phyloP scores from a whole-genome alignment of 371 early-diverging fungal genomes.

The Apophysomyces trapeziformis region DNA sequence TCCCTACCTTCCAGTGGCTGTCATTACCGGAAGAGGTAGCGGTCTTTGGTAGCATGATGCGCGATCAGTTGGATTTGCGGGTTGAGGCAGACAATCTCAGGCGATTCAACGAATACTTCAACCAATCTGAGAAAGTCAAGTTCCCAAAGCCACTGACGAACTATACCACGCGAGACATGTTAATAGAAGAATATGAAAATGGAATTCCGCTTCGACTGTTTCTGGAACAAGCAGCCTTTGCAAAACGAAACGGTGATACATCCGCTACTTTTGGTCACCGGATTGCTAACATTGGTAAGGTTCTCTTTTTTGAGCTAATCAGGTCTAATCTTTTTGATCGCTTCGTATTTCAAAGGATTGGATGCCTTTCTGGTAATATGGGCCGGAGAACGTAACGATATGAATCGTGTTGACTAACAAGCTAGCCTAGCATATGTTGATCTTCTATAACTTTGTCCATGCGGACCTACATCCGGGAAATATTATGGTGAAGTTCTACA shows the following conservation, averaged over 20 bases:
- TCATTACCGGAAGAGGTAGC: slow-evolving; percentile 86
- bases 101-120: slow-evolving; percentile 75
- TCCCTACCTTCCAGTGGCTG: slow-evolving; percentile 85
- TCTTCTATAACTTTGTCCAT: slow-evolving; percentile 92
- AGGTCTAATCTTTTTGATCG: neutral
- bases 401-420: neutral
- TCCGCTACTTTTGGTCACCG: slow-evolving; percentile 68
- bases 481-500: slow-evolving; percentile 85
- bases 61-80: slow-evolving; percentile 85
- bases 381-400: neutral
- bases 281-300: slow-evolving; percentile 75
- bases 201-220: slow-evolving; percentile 79
- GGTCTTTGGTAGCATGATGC: slow-evolving; percentile 94
- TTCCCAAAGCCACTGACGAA: slow-evolving; percentile 76
- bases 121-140: slow-evolving; percentile 48
- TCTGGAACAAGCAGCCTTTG: slow-evolving; percentile 51
- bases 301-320: neutral
- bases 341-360: slow-evolving; percentile 33
- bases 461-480: slow-evolving; percentile 96
- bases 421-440: slow-evolving; percentile 76
- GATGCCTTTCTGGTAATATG: slow-evolving; percentile 54
- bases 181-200: slow-evolving; percentile 85
- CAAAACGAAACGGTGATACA: slow-evolving; percentile 31
- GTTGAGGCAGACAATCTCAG: slow-evolving; percentile 81
- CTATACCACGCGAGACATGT: slow-evolving; percentile 69